These are phyloP conservation scores for Monosporozyma yasuniensis DNA, from an alignment of 805 yeast species.

Conservation along the genomic window DNA sequence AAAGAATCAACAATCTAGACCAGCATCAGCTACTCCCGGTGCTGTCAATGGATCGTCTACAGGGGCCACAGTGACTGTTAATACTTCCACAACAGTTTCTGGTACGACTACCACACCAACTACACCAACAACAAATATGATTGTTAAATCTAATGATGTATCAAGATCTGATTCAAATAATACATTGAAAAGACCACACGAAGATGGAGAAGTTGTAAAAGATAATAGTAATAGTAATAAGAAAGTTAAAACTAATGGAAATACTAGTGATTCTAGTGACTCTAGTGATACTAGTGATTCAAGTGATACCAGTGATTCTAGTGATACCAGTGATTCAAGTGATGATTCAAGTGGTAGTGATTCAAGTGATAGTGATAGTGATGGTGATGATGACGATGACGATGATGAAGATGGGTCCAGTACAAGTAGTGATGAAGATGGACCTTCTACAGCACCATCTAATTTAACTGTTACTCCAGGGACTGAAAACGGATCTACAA, in stretches of 20 bases:
- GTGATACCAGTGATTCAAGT: slow-evolving; percentile 16
- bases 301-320: slow-evolving; percentile 7
- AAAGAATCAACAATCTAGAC: slow-evolving; percentile 15
- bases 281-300: slow-evolving; percentile 2
- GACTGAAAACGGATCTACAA: neutral
- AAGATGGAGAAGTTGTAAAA: slow-evolving; percentile 1
- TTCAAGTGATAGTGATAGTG: slow-evolving; percentile 33
- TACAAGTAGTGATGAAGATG: slow-evolving; percentile 1
- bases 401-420: slow-evolving; percentile 28
- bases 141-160: neutral
- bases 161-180: neutral
- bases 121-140: neutral
- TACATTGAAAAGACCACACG: neutral
- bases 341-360: slow-evolving; percentile 29
- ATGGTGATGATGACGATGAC: slow-evolving; percentile 18
- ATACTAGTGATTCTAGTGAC: neutral
- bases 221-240: neutral
- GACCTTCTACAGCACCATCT: neutral
- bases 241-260: neutral
- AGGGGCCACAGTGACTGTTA: slow-evolving; percentile 17
- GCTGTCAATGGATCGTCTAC: too few relatives aligned
- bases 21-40: neutral
- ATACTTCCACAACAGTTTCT: slow-evolving; percentile 12
- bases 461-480: neutral
- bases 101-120: neutral